Conservation (phyloP, 179 eudicot genomes). For the Beta corolliflora region DNA sequence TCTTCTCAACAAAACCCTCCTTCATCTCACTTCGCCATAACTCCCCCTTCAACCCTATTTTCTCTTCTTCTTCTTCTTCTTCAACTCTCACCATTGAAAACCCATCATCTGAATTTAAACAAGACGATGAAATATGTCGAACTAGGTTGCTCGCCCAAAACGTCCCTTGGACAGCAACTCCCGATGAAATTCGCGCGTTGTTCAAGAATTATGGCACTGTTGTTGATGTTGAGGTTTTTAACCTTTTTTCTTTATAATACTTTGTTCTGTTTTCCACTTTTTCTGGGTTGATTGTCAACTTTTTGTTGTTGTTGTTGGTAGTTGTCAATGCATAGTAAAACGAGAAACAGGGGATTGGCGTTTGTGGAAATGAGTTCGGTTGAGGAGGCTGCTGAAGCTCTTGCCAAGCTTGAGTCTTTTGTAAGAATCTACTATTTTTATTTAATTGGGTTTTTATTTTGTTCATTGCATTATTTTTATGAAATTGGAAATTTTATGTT, state of each 20-base stretch:
- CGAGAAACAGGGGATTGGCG: slow-evolving; percentile 81
- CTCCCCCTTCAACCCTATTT: slow-evolving; percentile 22
- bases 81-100: slow-evolving; percentile 25
- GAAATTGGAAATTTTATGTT: background rate
- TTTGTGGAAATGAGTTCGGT: slow-evolving; percentile 85
- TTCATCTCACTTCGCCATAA: slow-evolving; percentile 22
- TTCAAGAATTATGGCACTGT: slow-evolving; percentile 77
- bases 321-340: slow-evolving; percentile 76
- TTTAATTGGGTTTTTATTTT: background rate
- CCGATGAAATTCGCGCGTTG: slow-evolving; percentile 70
- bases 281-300: no score
- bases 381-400: slow-evolving; percentile 77
- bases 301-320: slow-evolving; percentile 25
- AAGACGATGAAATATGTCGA: slow-evolving; percentile 37
- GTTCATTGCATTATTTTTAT: no score
- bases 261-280: background rate
- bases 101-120: slow-evolving; percentile 25
- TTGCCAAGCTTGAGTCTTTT: slow-evolving; percentile 59
- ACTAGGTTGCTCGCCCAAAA: slow-evolving; percentile 76
- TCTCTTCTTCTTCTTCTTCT: slow-evolving; percentile 29
- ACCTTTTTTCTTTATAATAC: background rate
- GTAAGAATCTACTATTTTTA: slow-evolving; percentile 44
- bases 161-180: slow-evolving; percentile 72
- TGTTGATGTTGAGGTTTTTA: slow-evolving; percentile 64
- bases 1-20: slow-evolving; percentile 20